These are phyloP conservation scores for Firmiana major DNA, from an alignment of 345 rosid genomes.

Conservation along the genomic window DNA sequence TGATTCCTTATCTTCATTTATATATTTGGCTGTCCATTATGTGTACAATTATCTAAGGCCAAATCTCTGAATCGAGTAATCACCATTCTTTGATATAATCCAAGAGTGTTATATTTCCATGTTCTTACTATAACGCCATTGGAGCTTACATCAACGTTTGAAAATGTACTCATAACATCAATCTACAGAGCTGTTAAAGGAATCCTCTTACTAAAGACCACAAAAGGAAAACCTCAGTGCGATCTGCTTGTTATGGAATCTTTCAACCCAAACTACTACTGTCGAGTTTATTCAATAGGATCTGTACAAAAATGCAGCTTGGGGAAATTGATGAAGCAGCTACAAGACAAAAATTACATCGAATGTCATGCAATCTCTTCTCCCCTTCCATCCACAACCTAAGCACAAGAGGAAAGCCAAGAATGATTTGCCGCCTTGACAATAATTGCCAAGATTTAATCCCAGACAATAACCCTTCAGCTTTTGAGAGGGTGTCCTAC, in stretches of 20 bases:
- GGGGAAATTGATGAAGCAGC: conserved; percentile 4
- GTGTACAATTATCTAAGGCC: background rate
- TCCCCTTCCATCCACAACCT: conserved; percentile 20
- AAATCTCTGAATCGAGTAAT: too few relatives aligned
- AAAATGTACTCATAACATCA: background rate
- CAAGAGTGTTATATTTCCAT: background rate
- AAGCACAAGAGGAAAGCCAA: conserved; percentile 67
- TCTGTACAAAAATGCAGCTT: conserved; percentile 29
- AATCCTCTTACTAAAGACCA: background rate
- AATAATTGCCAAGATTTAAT: conserved; percentile 37
- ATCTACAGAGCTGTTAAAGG: background rate
- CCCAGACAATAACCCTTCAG: conserved; percentile 16
- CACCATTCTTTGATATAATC: background rate
- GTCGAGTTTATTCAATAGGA: conserved; percentile 3
- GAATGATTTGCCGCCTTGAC: conserved; percentile 89
- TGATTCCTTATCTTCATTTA: background rate
- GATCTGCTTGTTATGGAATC: conserved; percentile 8
- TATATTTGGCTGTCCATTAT: background rate
- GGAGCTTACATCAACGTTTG: background rate
- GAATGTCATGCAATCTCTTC: conserved; percentile 13
- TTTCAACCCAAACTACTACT: conserved; percentile 21
- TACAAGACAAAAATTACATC: background rate
- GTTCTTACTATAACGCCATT: background rate
- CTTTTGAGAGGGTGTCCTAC: conserved; percentile 14
- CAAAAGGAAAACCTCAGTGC: background rate